A percentile compares a stretch with the other conserved stretches of the same genome.
These are phyloP conservation scores for Trifolium pratense DNA, from an alignment of 306 rosid genomes.

Conservation along the genomic window DNA sequence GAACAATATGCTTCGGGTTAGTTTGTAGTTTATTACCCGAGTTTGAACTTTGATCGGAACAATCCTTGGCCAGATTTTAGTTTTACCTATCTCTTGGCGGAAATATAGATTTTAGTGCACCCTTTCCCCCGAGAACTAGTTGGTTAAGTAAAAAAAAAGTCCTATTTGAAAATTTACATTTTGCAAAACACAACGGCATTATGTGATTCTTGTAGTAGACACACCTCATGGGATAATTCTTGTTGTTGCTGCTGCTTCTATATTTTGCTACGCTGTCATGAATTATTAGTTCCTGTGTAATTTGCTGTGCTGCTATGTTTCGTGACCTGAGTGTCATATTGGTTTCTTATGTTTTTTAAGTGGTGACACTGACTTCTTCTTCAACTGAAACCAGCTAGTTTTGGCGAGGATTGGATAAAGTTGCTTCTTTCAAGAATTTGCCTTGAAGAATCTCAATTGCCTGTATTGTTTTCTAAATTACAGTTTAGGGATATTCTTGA, in stretches of 20 bases:
- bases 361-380: slow-evolving; percentile 24
- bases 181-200: background rate
- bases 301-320: slow-evolving; percentile 1
- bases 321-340: slow-evolving; percentile 4
- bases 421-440: slow-evolving; percentile 71
- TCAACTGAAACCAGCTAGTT: slow-evolving; percentile 56
- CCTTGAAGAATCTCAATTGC: slow-evolving; percentile 60
- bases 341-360: background rate
- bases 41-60: background rate
- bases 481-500: slow-evolving; percentile 27
- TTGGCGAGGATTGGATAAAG: slow-evolving; percentile 75
- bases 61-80: background rate
- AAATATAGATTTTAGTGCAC: background rate
- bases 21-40: background rate
- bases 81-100: too few relatives aligned
- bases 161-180: background rate
- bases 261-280: slow-evolving; percentile 13
- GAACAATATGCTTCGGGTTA: slow-evolving; percentile 14
- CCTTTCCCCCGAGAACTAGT: background rate
- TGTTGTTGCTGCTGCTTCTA: slow-evolving; percentile 8
- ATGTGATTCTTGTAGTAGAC: background rate
- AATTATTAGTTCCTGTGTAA: slow-evolving; percentile 12
- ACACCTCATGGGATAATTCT: background rate
- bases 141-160: too few relatives aligned
- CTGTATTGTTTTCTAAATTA: slow-evolving; percentile 52